These are phyloP conservation scores for Phytophthora ohioensis DNA, from an alignment of 352 stramenopile genomes.

Conservation along the genomic window DNA sequence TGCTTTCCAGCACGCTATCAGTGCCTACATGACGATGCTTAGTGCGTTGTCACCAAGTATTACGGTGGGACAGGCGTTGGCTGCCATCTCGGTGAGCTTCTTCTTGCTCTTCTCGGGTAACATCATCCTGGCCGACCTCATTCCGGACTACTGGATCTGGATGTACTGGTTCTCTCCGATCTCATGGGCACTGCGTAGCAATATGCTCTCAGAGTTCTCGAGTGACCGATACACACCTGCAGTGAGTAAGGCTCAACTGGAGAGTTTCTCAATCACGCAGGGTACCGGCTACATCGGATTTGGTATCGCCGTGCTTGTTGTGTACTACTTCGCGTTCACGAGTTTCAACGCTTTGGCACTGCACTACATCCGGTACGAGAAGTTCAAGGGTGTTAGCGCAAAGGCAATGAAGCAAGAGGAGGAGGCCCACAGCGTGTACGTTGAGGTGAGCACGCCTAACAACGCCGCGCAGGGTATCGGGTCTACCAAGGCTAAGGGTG, in stretches of 20 bases:
- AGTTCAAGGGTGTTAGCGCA: slow-evolving; percentile 31
- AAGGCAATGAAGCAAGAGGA: slow-evolving; percentile 30
- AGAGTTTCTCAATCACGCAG: slow-evolving; percentile 49
- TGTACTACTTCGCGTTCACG: slow-evolving; percentile 58
- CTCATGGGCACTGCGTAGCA: slow-evolving; percentile 34
- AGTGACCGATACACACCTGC: slow-evolving; percentile 30
- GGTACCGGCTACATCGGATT: slow-evolving; percentile 48
- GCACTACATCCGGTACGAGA: slow-evolving; percentile 56
- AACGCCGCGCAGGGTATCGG: not conserved
- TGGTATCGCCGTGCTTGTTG: slow-evolving; percentile 42
- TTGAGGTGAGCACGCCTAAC: slow-evolving; percentile 38
- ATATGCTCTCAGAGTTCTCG: slow-evolving; percentile 59
- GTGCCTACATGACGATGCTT: slow-evolving; percentile 57
- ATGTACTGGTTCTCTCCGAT: no score
- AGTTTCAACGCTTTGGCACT: slow-evolving; percentile 44
- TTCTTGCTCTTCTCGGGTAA: no score
- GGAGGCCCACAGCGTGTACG: slow-evolving; percentile 38
- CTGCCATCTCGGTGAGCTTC: slow-evolving; percentile 52
- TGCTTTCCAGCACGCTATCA: slow-evolving; percentile 64
- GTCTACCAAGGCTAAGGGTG: not conserved
- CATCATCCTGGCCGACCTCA: no score
- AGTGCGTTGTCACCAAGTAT: slow-evolving; percentile 49
- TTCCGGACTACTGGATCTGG: no score
- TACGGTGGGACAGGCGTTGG: slow-evolving; percentile 46
- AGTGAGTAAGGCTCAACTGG: slow-evolving; percentile 18